Evolutionary conservation across 2,329 filamentous ascomycete species (phyloP), one percentile per base, ranked within the genome.

Genomic region (Phialocephala sp.): DNA sequence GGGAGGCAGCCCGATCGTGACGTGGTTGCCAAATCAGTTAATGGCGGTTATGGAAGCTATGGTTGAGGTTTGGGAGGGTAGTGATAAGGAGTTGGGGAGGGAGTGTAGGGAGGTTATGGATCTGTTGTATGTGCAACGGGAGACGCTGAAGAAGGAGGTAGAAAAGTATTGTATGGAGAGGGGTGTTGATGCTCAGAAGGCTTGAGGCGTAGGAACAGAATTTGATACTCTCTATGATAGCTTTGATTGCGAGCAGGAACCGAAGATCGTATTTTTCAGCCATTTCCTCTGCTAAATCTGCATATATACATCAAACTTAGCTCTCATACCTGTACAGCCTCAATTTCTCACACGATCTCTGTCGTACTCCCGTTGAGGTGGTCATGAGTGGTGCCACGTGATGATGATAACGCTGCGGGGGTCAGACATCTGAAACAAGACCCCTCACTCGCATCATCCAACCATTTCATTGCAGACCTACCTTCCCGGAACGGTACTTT

Each of bases 11-110:
- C 91, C 91, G 3, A 94, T 94, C 67, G 90, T 94, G 18, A 94
- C 91, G 2, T 94, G 91, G 91, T 79, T 94, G 67, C 91, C 91
- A 2, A 94, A 94, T 77, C 91, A 94, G 80, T 83, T 94, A 57
- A 84, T 87, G 69, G 91, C 91, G 1, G 90, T 94, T 14, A 82
- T 94, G 77, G 81, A 84, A 14, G 84, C 92, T 74, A 94, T 94
- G 89, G 79, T 81, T 24, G 79, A 83, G 41, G 82, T 91, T 1
- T 85, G 80, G 77, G 57, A 82, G 79, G 50, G 76, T 75, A 66
- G 60, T 55, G 70, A 64, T 1, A 70, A 69, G 55, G 63, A 68
- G 58, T 50, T 75, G 56, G 73, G 74, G 0, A 76, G 77, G 55
- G 78, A 79, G 60, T 81, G 80, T 57, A 80, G 81, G 66, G 85